Percentiles rank a stretch among this genome's conserved stretches.
These are phyloP conservation scores for Aspergillus brunneoviolaceus DNA, from an alignment of 2,329 filamentous ascomycete genomes.

Conservation along the genomic window DNA sequence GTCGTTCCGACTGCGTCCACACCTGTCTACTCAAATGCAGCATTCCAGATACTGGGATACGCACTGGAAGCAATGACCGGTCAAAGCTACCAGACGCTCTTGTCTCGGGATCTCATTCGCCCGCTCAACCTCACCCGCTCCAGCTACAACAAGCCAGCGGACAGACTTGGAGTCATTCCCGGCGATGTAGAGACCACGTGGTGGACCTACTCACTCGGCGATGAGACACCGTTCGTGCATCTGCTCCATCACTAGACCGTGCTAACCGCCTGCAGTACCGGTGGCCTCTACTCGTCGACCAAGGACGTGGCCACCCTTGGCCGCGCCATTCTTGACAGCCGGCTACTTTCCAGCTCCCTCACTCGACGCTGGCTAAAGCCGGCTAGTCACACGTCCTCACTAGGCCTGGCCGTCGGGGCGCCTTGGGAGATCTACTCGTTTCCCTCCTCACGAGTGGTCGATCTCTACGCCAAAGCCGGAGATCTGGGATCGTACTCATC, in stretches of 20 bases:
- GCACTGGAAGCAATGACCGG: constrained; percentile 43
- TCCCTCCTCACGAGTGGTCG: constrained; percentile 16
- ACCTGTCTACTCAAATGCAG: constrained; percentile 38
- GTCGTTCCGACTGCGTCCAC: constrained; percentile 33
- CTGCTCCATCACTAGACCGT: not conserved
- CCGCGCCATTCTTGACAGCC: constrained; percentile 44
- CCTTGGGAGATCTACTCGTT: constrained; percentile 46
- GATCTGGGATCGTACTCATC: constrained; percentile 26
- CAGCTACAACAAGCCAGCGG: constrained; percentile 22
- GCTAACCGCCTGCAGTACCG: constrained; percentile 27
- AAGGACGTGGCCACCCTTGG: constrained; percentile 46
- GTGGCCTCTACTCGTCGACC: constrained; percentile 48
- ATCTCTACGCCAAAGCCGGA: constrained; percentile 29
- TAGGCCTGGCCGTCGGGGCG: constrained; percentile 40
- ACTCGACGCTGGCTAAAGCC: constrained; percentile 51
- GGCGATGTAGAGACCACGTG: constrained; percentile 21
- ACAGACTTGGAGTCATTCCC: constrained; percentile 37
- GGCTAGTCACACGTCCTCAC: constrained; percentile 37
- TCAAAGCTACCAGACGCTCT: constrained; percentile 34
- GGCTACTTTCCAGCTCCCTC: constrained; percentile 33
- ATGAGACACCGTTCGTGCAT: constrained; percentile 41
- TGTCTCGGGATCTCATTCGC: constrained; percentile 38
- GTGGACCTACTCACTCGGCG: constrained; percentile 42
- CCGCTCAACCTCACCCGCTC: constrained; percentile 43
- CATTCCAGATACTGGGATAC: constrained; percentile 38